Conservation (phyloP, 805 yeast species). For the Metschnikowia amazonensis region DNA sequence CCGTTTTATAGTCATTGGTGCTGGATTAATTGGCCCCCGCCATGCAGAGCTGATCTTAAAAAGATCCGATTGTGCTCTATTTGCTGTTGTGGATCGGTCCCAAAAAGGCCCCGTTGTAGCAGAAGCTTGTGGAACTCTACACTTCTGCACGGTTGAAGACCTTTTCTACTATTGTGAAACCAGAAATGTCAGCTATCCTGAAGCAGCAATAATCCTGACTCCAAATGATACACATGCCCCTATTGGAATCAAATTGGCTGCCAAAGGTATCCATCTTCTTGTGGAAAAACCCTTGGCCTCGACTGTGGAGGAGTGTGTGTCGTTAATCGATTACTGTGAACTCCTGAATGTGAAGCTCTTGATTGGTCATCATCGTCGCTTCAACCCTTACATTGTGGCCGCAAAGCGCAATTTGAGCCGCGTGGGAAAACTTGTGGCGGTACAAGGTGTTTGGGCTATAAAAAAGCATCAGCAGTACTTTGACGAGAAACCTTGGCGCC, state of each 20-base stretch:
- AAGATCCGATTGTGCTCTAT: slow-evolving; percentile 20
- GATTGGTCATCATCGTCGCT: slow-evolving; percentile 42
- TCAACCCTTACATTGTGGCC: slow-evolving; percentile 39
- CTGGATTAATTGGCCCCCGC: slow-evolving; percentile 29
- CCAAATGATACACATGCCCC: slow-evolving; percentile 41
- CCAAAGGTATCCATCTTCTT: slow-evolving; percentile 33
- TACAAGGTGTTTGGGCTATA: slow-evolving; percentile 42
- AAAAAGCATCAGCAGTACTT: slow-evolving; percentile 35
- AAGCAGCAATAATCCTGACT: slow-evolving; percentile 40
- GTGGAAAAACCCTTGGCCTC: slow-evolving; percentile 41
- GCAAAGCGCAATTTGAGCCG: slow-evolving; percentile 31
- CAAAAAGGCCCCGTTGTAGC: slow-evolving; percentile 21
- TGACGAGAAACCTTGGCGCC: slow-evolving; percentile 37
- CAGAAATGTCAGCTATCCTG: slow-evolving; percentile 24
- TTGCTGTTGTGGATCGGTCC: slow-evolving; percentile 27
- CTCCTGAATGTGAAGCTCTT: slow-evolving; percentile 28
- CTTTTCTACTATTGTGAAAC: slow-evolving; percentile 19
- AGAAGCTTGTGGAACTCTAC: slow-evolving; percentile 14
- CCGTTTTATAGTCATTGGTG: slow-evolving; percentile 22
- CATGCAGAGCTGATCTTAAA: slow-evolving; percentile 24
- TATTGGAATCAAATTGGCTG: slow-evolving; percentile 32
- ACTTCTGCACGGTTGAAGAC: slow-evolving; percentile 20
- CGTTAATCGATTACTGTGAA: slow-evolving; percentile 27
- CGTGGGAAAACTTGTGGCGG: slow-evolving; percentile 33
- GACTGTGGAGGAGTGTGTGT: slow-evolving; percentile 31